Conservation (phyloP, 2,329 filamentous ascomycete species). For the Tolypocladium pustulatum region DNA sequence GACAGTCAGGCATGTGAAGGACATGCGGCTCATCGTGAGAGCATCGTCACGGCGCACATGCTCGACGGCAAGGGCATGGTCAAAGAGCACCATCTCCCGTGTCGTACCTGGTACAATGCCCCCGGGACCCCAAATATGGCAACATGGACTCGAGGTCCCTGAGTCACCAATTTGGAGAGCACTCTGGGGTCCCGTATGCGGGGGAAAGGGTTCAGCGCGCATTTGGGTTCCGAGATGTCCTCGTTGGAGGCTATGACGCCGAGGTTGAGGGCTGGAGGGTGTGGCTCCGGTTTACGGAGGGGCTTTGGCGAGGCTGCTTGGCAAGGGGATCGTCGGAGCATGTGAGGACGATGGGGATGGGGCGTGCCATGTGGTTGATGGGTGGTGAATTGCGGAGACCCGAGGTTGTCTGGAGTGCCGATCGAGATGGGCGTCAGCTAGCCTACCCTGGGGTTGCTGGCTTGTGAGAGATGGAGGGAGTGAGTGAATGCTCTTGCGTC, state of each 20-base stretch:
- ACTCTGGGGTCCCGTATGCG: not conserved
- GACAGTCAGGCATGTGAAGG: not conserved
- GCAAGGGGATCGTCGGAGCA: not conserved
- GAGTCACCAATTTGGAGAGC: not conserved
- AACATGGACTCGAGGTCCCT: not conserved
- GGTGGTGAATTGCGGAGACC: not conserved
- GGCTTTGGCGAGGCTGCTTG: not conserved
- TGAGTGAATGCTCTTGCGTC: not conserved
- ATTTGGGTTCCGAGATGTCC: not conserved
- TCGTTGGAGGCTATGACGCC: not conserved
- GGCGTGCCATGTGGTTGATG: not conserved
- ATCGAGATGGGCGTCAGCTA: not conserved
- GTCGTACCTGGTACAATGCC: not conserved
- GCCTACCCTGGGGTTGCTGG: not conserved
- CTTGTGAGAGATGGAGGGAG: not conserved
- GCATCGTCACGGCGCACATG: not conserved
- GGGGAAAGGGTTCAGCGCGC: not conserved
- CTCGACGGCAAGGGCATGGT: not conserved
- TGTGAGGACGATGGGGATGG: not conserved
- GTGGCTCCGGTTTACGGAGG: not conserved
- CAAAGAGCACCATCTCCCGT: not conserved
- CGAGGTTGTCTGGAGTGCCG: slow-evolving; percentile 1
- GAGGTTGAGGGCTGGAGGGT: not conserved
- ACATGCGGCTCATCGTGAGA: not conserved
- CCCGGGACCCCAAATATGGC: not conserved